phyloP scores from a whole-genome alignment of 1,284 basidiomycete species.

The Stygiomarasmius scandens region DNA sequence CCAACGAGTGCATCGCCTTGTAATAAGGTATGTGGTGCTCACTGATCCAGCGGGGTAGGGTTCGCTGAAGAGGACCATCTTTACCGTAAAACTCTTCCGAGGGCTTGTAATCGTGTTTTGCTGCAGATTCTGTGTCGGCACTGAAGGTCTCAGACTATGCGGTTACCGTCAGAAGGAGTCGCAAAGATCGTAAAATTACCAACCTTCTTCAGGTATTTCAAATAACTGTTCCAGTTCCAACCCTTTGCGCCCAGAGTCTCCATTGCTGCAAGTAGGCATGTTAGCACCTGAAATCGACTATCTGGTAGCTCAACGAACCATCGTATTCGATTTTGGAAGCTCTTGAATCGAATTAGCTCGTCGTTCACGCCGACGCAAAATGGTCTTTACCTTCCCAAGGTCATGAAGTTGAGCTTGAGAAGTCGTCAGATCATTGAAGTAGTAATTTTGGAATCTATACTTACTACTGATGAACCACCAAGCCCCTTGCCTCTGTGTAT shows the following conservation, averaged over 20 bases:
- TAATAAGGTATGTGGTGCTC: too few species aligned
- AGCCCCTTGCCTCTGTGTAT: slow-evolving; percentile 12
- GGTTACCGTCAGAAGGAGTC: neutral
- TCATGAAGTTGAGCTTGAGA: slow-evolving; percentile 14
- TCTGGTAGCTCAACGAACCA: neutral
- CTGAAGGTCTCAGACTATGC: slow-evolving; percentile 14
- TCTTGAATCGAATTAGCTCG: neutral
- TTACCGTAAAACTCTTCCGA: neutral
- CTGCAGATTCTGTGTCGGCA: slow-evolving; percentile 12
- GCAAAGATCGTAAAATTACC: slow-evolving; percentile 10
- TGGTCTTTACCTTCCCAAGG: slow-evolving; percentile 5
- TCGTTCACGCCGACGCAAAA: neutral
- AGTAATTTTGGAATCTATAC: neutral
- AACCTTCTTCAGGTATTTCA: slow-evolving; percentile 20
- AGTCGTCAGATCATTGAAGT: neutral
- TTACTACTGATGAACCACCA: slow-evolving; percentile 14
- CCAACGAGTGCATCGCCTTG: too few species aligned
- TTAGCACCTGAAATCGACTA: neutral
- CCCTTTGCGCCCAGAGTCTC: slow-evolving; percentile 16
- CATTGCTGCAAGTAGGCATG: slow-evolving; percentile 7
- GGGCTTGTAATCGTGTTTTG: neutral
- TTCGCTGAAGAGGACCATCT: neutral
- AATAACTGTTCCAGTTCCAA: slow-evolving; percentile 17
- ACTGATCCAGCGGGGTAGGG: too few species aligned
- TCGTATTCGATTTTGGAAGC: slow-evolving; percentile 15